Percentiles rank a stretch among this genome's conserved stretches.
Evolutionary conservation across 139 green algal species (phyloP).

Genomic region (Microglena sp.): DNA sequence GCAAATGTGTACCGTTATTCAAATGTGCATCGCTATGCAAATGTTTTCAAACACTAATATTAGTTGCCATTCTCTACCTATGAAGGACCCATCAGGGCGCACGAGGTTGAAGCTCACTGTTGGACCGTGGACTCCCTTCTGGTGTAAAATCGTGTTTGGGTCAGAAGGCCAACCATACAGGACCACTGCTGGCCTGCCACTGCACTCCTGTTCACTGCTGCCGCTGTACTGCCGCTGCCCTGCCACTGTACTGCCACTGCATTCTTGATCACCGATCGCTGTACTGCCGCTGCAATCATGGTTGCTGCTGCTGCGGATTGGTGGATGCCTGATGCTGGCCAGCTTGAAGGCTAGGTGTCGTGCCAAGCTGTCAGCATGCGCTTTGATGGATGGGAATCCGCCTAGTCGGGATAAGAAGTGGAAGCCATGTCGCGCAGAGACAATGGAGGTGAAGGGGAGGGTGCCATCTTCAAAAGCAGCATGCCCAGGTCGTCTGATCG

Average conservation of each 20-base stretch:
- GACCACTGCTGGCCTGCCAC: not conserved
- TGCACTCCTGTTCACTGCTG: not conserved
- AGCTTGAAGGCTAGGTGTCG: not conserved
- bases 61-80: no score
- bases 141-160: no score
- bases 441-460: slow-evolving; percentile 58
- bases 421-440: slow-evolving; percentile 43
- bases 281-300: not conserved
- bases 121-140: no score
- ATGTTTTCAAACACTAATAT: no score
- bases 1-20: no score
- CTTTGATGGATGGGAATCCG: slow-evolving; percentile 12
- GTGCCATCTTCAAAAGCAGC: slow-evolving; percentile 81
- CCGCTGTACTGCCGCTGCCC: slow-evolving; percentile 6
- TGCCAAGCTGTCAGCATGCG: slow-evolving; percentile 1
- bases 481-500: slow-evolving; percentile 24
- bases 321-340: slow-evolving; percentile 31
- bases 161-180: no score
- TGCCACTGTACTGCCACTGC: not conserved
- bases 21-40: no score
- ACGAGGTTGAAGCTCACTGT: slow-evolving; percentile 79
- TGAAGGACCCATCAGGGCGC: slow-evolving; percentile 36
- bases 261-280: not conserved
- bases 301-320: not conserved
- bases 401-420: slow-evolving; percentile 27